These are phyloP conservation scores for Verticillium longisporum DNA, from an alignment of 2,329 filamentous ascomycete species.

Conservation along the genomic window DNA sequence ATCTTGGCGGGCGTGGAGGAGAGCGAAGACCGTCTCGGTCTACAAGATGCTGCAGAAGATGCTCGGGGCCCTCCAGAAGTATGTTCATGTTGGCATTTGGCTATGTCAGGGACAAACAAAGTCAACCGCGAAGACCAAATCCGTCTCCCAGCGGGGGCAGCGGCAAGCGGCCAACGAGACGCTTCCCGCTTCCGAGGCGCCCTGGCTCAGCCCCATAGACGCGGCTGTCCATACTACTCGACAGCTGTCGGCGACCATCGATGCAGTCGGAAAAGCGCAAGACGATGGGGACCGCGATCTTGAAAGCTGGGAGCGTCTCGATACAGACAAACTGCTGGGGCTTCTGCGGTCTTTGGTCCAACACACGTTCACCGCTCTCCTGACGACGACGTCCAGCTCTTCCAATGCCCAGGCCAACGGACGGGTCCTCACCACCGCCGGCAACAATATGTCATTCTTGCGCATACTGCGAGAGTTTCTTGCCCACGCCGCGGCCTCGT, in stretches of 20 bases:
- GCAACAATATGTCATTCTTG: constrained; percentile 71
- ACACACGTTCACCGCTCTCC: constrained; percentile 79
- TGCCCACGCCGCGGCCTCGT: constrained; percentile 69
- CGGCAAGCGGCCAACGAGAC: constrained; percentile 33
- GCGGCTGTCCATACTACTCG: constrained; percentile 57
- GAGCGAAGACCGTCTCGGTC: constrained; percentile 39
- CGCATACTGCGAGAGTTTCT: constrained; percentile 86
- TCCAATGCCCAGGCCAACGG: constrained; percentile 22
- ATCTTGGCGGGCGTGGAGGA: constrained; percentile 58
- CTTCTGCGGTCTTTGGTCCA: constrained; percentile 77
- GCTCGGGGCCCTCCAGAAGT: constrained; percentile 75
- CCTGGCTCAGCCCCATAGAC: constrained; percentile 58
- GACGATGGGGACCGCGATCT: neutral
- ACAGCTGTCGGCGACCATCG: constrained; percentile 51
- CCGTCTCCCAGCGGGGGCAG: constrained; percentile 41
- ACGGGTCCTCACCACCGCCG: constrained; percentile 27
- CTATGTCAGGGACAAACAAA: constrained; percentile 82
- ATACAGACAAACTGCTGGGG: constrained; percentile 55
- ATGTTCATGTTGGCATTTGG: constrained; percentile 90
- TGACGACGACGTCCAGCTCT: constrained; percentile 63
- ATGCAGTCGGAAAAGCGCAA: constrained; percentile 18
- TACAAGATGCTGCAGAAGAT: constrained; percentile 63
- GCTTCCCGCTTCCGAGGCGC: constrained; percentile 45
- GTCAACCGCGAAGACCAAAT: constrained; percentile 37
- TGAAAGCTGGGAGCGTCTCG: constrained; percentile 27